These are phyloP conservation scores for Cladosporium halotolerans DNA, from an alignment of 2,329 filamentous ascomycete genomes.

Conservation along the genomic window DNA sequence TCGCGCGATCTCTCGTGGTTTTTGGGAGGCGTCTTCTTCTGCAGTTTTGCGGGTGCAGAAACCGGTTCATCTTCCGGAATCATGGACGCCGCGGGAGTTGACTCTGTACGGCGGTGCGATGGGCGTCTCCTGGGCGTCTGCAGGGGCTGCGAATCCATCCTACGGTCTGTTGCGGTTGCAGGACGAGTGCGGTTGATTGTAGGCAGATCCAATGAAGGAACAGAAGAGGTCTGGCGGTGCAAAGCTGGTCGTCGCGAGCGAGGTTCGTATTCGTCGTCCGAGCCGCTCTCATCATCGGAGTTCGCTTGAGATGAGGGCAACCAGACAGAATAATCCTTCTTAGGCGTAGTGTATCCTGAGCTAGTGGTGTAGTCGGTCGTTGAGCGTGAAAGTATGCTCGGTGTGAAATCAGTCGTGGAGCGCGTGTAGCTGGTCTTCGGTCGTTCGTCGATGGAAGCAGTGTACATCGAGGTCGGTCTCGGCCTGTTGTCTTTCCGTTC, in stretches of 20 bases:
- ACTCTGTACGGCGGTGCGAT: slow-evolving; percentile 12
- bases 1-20: not conserved
- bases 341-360: slow-evolving; percentile 12
- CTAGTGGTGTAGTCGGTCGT: slow-evolving; percentile 22
- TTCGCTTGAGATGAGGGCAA: slow-evolving; percentile 37
- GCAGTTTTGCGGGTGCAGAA: slow-evolving; percentile 31
- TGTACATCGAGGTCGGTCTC: slow-evolving; percentile 6
- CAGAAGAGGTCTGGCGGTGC: slow-evolving; percentile 43
- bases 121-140: slow-evolving; percentile 5
- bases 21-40: slow-evolving; percentile 19
- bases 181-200: slow-evolving; percentile 40
- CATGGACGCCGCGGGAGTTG: slow-evolving; percentile 11
- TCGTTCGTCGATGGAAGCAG: not conserved
- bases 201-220: slow-evolving; percentile 42
- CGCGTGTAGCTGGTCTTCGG: slow-evolving; percentile 10
- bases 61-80: slow-evolving; percentile 17
- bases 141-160: not conserved
- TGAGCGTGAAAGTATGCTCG: slow-evolving; percentile 19
- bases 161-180: slow-evolving; percentile 26
- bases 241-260: slow-evolving; percentile 28
- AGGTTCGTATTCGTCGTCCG: slow-evolving; percentile 23
- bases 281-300: slow-evolving; percentile 25
- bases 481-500: slow-evolving; percentile 1
- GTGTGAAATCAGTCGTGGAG: slow-evolving; percentile 25
- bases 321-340: slow-evolving; percentile 45